Evolutionary conservation across 2,329 filamentous ascomycete species (phyloP), one percentile per base, ranked within the genome.

Genomic region (Aphanoascus verrucosus): DNA sequence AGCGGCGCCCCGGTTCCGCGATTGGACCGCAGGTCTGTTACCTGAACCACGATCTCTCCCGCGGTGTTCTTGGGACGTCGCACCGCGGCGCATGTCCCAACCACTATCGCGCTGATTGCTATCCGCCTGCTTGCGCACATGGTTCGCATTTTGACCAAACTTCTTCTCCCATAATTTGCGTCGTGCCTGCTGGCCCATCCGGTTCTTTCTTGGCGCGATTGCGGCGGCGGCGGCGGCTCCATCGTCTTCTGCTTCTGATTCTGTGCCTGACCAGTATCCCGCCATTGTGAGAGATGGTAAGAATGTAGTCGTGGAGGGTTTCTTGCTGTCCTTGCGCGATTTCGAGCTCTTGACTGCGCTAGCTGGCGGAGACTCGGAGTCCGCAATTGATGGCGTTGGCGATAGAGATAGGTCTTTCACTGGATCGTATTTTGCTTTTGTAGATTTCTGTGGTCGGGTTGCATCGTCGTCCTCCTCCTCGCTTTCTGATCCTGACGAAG

Each of bases 131-230:
- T 75, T 72, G 58, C 75, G 70, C 2, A 83, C 47, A 61, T 84
- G 81, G 54, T 81, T 82, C 1, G 81, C 81, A 45, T 71, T 72
- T 0, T 69, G 66, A 1, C 80, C 80, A 57, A 71, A 82, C 60
- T 83, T 84, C 65, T 80, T 76, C 66, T 84, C 81, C 67, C 78
- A 80, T 9, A 84, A 71, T 28, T 76, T 72, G 49, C 79, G 79
- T 35, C 81, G 74, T 9, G 79, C 81, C 55, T 79, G 75, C 62
- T 84, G 81, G 32, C 81, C 81, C 60, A 80, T 76, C 12, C 81
- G 71, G 62, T 84, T 84, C 65, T 81, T 82, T 53, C 77, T 72
- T 0, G 74, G 67, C 38, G 66, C 60, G 57, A 73, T 55, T 28
- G 23, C 23, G 34, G 73, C 64, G 6, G 59, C 64, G 6, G 59